phyloP scores from a whole-genome alignment of 176 grass and related monocot genomes.

The Paspalum notatum region DNA sequence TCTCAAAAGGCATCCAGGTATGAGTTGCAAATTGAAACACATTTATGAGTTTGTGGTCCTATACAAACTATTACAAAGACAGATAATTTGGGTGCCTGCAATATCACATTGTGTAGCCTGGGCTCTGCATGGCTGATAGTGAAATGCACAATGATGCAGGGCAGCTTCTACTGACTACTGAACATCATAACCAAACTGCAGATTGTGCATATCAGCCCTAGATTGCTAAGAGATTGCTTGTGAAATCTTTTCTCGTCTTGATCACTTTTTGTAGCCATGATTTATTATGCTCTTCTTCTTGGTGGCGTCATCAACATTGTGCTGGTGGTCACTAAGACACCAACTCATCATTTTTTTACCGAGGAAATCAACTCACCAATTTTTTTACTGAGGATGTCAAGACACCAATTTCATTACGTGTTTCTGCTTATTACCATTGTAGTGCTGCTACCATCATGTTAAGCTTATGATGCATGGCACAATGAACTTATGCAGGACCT shows the following conservation, averaged over 20 bases:
- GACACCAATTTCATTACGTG: background rate
- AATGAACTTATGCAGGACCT: conserved; percentile 67
- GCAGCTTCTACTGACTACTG: background rate
- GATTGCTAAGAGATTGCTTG: too few species aligned
- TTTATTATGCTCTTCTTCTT: background rate
- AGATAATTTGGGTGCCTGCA: background rate
- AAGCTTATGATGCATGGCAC: conserved; percentile 17
- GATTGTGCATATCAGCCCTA: background rate
- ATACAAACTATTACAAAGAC: background rate
- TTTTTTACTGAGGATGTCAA: background rate
- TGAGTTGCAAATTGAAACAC: background rate
- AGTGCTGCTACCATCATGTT: conserved; percentile 3
- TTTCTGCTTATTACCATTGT: conserved; percentile 1
- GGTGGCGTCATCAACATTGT: background rate
- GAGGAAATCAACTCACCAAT: background rate
- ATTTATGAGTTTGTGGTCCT: background rate
- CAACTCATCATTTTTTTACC: background rate
- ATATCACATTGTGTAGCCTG: too few species aligned
- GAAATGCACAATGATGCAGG: background rate
- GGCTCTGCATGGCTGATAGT: background rate
- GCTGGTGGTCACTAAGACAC: background rate
- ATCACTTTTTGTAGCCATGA: background rate
- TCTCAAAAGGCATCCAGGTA: conserved; percentile 91
- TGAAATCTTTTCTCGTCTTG: background rate
- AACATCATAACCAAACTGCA: background rate